Conservation (phyloP, 2,329 filamentous ascomycete genomes). For the Bipolaris oryzae region DNA sequence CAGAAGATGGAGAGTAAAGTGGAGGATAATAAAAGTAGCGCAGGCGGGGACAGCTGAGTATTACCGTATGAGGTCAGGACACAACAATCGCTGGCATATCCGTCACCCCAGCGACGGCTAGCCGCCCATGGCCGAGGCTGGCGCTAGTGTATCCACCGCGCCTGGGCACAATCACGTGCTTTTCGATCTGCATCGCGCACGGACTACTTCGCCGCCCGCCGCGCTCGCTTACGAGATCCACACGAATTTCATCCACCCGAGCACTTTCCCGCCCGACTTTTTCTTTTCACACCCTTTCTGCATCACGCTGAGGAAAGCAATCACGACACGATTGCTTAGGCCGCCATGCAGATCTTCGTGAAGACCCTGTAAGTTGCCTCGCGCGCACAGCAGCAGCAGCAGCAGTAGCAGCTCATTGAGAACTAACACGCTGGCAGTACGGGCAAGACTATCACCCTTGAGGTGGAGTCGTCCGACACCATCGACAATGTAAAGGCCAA, state of each 20-base stretch:
- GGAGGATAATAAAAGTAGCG: slow-evolving; percentile 28
- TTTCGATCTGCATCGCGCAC: neutral
- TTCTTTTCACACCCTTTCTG: slow-evolving; percentile 13
- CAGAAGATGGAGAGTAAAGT: slow-evolving; percentile 30
- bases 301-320: slow-evolving; percentile 18
- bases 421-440: slow-evolving; percentile 61
- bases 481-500: slow-evolving; percentile 99
- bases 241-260: slow-evolving; percentile 1
- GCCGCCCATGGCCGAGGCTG: slow-evolving; percentile 3
- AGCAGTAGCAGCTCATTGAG: neutral
- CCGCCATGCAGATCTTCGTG: slow-evolving; percentile 92
- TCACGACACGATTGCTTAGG: slow-evolving; percentile 11
- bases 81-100: slow-evolving; percentile 30
- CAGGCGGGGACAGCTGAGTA: slow-evolving; percentile 36
- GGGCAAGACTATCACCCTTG: slow-evolving; percentile 99
- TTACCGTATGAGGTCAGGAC: slow-evolving; percentile 28
- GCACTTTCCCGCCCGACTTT: neutral
- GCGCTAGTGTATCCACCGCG: slow-evolving; percentile 1
- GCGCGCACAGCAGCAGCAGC: neutral
- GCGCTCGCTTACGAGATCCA: slow-evolving; percentile 5
- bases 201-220: neutral
- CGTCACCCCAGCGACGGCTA: slow-evolving; percentile 39
- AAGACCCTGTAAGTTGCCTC: slow-evolving; percentile 66
- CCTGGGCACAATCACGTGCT: neutral
- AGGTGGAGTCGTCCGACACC: slow-evolving; percentile 99